These are phyloP conservation scores for Dicorynia guianensis DNA, from an alignment of 306 rosid species.

Conservation along the genomic window DNA sequence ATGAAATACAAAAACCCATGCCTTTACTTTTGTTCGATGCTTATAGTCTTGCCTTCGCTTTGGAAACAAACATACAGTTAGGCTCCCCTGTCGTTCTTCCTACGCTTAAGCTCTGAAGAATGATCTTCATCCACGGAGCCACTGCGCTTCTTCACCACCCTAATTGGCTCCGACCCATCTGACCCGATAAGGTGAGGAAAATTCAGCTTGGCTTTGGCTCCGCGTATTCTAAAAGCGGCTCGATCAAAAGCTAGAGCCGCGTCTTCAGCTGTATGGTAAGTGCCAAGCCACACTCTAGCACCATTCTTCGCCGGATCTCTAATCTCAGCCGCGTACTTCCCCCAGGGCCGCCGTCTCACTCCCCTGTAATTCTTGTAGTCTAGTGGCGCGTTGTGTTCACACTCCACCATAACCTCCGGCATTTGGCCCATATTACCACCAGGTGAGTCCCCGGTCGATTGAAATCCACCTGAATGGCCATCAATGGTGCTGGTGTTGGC, in stretches of 20 bases:
- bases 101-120: no score
- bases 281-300: not conserved
- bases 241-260: slow-evolving; percentile 12
- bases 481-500: no score
- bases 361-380: not conserved
- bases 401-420: not conserved
- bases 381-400: not conserved
- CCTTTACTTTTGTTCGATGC: no score
- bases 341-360: slow-evolving; percentile 19
- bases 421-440: no score
- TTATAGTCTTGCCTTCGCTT: no score
- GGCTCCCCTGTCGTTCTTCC: no score
- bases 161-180: not conserved
- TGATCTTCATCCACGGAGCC: no score
- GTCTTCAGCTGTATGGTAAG: not conserved
- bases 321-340: not conserved
- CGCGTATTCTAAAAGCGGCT: slow-evolving; percentile 1
- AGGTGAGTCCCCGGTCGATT: no score
- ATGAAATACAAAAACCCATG: no score
- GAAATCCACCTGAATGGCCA: no score
- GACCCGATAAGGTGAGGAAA: not conserved
- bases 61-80: no score
- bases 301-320: slow-evolving; percentile 5
- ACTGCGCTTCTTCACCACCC: slow-evolving; percentile 1
- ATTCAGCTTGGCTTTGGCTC: slow-evolving; percentile 19